Base-by-base conservation (phyloP, 805 yeast species). In the Priceomyces castillae region DNA sequence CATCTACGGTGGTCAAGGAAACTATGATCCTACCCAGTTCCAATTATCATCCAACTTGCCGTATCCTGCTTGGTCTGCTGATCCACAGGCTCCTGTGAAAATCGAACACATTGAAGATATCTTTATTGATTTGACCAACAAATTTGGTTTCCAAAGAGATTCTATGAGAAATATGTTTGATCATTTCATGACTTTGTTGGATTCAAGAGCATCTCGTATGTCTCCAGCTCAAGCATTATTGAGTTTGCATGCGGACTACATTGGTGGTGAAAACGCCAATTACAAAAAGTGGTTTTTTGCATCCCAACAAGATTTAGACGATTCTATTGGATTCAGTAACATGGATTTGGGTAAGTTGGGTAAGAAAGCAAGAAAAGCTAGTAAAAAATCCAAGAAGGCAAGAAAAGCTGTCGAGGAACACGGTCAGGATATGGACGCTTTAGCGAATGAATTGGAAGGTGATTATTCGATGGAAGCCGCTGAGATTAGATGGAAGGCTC, bases 1-100 rank as follows among this genome's bases (percentile, higher is more conserved):
- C 16, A 80, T 88, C 53, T 86, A 86, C 61, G 95, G 94, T 33
- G 81, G 81, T 44, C 77, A 75, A 47, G 76, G 73, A 43, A 49
- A 49, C 39, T 76, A 79, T 57, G 84, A 81, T 56, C 84, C 86
- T 26, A 71, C 81, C 6, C 82, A 58, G 64, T 80, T 61, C 69
- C 86, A 58, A 70, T 82, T 75, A 84, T 88, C 63, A 55, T 84
- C 69, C 76, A 95, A 56, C 81, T 90, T 94, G 65, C 99, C 99
- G 26, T 94, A 92, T 65, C 99, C 99, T 35, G 98, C 99, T 40
- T 94, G 99, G 99, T 87, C 97, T 19, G 95, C 95, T 37, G 98
- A 94, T 67, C 90, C 86, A 44, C 92, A 82, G 61, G 86, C 84
- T 17, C 96, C 97, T 7, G 76, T 94, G 37, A 74, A 86, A 39